Percentiles rank a stretch among this genome's conserved stretches.
Evolutionary conservation across 2,329 filamentous ascomycete species (phyloP).

Genomic region (Knufia fluminis): DNA sequence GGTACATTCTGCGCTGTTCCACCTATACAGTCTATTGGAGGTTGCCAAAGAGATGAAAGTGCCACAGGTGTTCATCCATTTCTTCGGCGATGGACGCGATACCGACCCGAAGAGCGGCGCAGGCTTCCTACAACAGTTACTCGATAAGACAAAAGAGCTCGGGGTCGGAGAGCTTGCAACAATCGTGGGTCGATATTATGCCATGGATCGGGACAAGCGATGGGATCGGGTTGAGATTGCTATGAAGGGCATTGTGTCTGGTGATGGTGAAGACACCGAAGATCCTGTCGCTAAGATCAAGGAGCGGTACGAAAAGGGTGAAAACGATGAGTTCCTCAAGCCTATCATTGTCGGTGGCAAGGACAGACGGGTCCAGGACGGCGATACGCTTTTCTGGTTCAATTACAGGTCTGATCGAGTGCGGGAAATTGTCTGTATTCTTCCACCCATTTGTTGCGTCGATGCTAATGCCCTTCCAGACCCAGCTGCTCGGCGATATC

Average conservation of each 20-base stretch:
- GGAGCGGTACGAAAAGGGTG: conserved; percentile 74
- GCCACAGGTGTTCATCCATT: conserved; percentile 93
- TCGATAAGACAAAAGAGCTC: conserved; percentile 72
- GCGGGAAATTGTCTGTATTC: conserved; percentile 65
- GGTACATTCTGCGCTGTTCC: conserved; percentile 92
- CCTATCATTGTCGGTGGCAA: conserved; percentile 90
- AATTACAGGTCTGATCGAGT: conserved; percentile 99
- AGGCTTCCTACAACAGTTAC: conserved; percentile 76
- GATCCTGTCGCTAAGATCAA: conserved; percentile 82
- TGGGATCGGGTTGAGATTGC: conserved; percentile 92
- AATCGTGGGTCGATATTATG: conserved; percentile 90
- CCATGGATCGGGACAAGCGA: conserved; percentile 99
- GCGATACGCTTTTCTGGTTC: conserved; percentile 98
- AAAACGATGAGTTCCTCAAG: conserved; percentile 97
- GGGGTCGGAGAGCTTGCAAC: conserved; percentile 82
- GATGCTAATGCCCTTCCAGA: not conserved
- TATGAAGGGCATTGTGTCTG: conserved; percentile 73
- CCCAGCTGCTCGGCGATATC: conserved; percentile 77
- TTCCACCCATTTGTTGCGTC: not conserved
- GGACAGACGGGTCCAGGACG: conserved; percentile 77
- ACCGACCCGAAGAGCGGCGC: conserved; percentile 92
- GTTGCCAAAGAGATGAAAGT: conserved; percentile 83
- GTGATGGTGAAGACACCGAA: conserved; percentile 75
- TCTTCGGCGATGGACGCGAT: conserved; percentile 96
- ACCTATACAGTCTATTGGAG: conserved; percentile 77